Evolutionary conservation across 306 rosid genomes (phyloP).

Genomic region (Vigna radiata): DNA sequence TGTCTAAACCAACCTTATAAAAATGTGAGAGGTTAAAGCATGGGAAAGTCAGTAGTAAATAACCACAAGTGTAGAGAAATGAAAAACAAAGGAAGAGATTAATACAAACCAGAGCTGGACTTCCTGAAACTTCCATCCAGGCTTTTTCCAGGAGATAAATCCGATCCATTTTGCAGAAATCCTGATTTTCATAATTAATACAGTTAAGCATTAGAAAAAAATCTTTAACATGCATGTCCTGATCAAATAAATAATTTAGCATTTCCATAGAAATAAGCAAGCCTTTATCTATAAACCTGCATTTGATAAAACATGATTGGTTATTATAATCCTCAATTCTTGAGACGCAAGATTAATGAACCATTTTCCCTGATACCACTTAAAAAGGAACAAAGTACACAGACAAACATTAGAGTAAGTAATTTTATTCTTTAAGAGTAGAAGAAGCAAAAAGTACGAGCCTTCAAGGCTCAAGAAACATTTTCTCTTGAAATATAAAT

Average conservation of each 20-base stretch:
- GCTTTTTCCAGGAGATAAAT: conserved; percentile 75
- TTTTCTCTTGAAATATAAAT: conserved; percentile 21
- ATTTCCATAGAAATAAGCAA: conserved; percentile 13
- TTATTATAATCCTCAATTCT: not conserved
- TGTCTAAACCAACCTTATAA: conserved; percentile 26
- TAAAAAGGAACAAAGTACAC: not conserved
- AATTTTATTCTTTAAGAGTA: not conserved
- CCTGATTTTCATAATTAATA: conserved; percentile 53
- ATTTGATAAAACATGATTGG: not conserved
- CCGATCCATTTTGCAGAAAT: conserved; percentile 72
- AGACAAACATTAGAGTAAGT: not conserved
- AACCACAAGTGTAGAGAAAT: conserved; percentile 1
- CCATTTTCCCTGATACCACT: not conserved
- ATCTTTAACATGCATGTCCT: conserved; percentile 26
- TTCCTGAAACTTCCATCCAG: conserved; percentile 83
- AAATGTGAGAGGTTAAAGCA: conserved; percentile 4
- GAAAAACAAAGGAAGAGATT: conserved; percentile 27
- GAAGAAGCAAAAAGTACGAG: not conserved
- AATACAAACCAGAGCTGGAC: conserved; percentile 71
- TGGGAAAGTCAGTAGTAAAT: not conserved
- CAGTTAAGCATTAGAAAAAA: conserved; percentile 38
- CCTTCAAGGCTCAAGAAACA: conserved; percentile 1
- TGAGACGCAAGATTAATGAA: not conserved
- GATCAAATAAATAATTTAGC: conserved; percentile 5
- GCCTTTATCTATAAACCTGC: not conserved